phyloP scores from a whole-genome alignment of 805 yeast genomes.

The Saccharomycopsis lassenensis region DNA sequence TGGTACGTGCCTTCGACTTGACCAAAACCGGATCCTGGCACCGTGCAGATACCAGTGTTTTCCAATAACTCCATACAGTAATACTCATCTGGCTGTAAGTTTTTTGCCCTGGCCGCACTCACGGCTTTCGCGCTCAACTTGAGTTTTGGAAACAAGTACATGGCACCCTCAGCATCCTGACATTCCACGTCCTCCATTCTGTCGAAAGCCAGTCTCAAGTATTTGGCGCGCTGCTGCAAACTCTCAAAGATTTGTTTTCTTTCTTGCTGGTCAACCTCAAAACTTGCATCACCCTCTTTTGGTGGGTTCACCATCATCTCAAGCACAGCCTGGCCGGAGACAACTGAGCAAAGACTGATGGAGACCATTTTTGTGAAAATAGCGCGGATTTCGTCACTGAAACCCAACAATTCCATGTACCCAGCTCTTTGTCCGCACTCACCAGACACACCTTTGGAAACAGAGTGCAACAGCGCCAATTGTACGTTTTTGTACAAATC shows the following conservation, averaged over 20 bases:
- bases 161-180: conserved; percentile 91
- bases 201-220: conserved; percentile 59
- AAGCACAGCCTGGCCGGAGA: conserved; percentile 86
- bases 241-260: conserved; percentile 48
- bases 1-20: conserved; percentile 86
- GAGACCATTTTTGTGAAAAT: conserved; percentile 79
- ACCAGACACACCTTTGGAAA: conserved; percentile 94
- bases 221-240: conserved; percentile 50
- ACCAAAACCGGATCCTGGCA: conserved; percentile 97
- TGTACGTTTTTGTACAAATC: conserved; percentile 59
- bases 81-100: conserved; percentile 68
- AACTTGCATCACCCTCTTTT: conserved; percentile 61
- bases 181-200: conserved; percentile 75
- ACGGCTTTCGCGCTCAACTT: conserved; percentile 54
- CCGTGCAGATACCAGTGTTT: conserved; percentile 89
- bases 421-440: conserved; percentile 99
- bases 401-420: conserved; percentile 87
- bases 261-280: conserved; percentile 54
- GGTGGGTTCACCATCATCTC: conserved; percentile 96
- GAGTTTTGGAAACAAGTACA: conserved; percentile 88
- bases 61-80: conserved; percentile 81
- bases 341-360: conserved; percentile 87
- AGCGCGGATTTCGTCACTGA: conserved; percentile 55
- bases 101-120: conserved; percentile 44
- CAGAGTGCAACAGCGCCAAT: conserved; percentile 90